Evolutionary conservation across 768 basidiomycete species (phyloP).

Genomic region (Psilocybe cubensis): DNA sequence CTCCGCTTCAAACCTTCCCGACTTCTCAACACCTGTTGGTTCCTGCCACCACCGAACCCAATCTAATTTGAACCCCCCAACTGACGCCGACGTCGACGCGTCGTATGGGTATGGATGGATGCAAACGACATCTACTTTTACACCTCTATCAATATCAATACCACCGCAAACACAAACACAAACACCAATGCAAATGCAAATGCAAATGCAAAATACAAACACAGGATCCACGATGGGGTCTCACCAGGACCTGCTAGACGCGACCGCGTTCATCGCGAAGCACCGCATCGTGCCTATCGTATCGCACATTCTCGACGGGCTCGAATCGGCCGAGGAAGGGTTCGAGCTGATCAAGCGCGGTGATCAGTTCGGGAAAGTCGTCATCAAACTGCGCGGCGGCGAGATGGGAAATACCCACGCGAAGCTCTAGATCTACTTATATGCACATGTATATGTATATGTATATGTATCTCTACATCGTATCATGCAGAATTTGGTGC

Average conservation of each 20-base stretch:
- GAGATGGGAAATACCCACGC: constrained; percentile 2
- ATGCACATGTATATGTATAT: not conserved
- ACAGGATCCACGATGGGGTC: constrained; percentile 92
- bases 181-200: too few relatives aligned
- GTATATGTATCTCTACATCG: too few relatives aligned
- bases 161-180: too few relatives aligned
- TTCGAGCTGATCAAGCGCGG: constrained; percentile 69
- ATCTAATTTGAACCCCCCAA: not conserved
- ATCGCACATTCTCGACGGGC: constrained; percentile 68
- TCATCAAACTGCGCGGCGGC: constrained; percentile 51
- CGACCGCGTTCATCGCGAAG: constrained; percentile 68
- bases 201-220: not conserved
- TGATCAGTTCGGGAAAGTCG: constrained; percentile 80
- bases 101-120: too few relatives aligned
- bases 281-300: constrained; percentile 74
- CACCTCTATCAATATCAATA: too few relatives aligned
- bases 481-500: too few relatives aligned
- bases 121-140: too few relatives aligned
- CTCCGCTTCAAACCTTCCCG: not conserved
- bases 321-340: constrained; percentile 67
- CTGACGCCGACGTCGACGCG: too few relatives aligned
- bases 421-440: constrained; percentile 14
- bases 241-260: constrained; percentile 69
- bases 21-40: too few relatives aligned
- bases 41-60: not conserved